These are phyloP conservation scores for Meira miltonrushii DNA, from an alignment of 1,284 basidiomycete species.

Conservation along the genomic window DNA sequence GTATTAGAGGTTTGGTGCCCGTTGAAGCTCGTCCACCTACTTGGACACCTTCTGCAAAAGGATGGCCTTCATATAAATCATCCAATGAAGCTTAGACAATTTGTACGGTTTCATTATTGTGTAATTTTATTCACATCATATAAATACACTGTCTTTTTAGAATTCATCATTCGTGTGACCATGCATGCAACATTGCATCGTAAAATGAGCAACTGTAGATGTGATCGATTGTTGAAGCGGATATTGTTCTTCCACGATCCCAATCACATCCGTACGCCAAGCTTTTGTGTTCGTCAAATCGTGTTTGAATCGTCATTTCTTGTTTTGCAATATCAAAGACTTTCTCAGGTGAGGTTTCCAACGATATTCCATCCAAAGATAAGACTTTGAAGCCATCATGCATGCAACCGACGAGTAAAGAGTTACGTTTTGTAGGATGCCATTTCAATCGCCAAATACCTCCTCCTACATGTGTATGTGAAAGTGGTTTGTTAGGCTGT, in stretches of 20 bases:
- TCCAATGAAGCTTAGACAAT: not conserved
- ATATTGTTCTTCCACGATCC: slow-evolving; percentile 57
- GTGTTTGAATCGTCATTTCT: slow-evolving; percentile 53
- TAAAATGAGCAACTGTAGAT: slow-evolving; percentile 95
- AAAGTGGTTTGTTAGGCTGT: slow-evolving; percentile 62
- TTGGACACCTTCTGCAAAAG: slow-evolving; percentile 31
- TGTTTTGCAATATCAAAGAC: slow-evolving; percentile 17
- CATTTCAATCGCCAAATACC: slow-evolving; percentile 95
- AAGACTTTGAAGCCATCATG: slow-evolving; percentile 81
- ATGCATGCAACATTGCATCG: slow-evolving; percentile 69
- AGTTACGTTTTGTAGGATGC: slow-evolving; percentile 65
- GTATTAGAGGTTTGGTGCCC: slow-evolving; percentile 46
- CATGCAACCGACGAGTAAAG: slow-evolving; percentile 87
- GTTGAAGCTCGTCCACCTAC: slow-evolving; percentile 48
- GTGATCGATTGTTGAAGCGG: slow-evolving; percentile 5
- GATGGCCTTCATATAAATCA: slow-evolving; percentile 22
- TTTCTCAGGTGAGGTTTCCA: not conserved
- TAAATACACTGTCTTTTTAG: not conserved
- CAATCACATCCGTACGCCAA: slow-evolving; percentile 95
- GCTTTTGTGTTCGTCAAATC: slow-evolving; percentile 73
- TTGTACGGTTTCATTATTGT: not conserved
- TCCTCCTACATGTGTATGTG: slow-evolving; percentile 69
- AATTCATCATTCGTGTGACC: not conserved
- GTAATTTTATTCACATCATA: not conserved
- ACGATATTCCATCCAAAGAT: slow-evolving; percentile 11